Base-by-base conservation (phyloP, 2,329 filamentous ascomycete species). In the Ophiocordyceps camponoti-floridani region DNA sequence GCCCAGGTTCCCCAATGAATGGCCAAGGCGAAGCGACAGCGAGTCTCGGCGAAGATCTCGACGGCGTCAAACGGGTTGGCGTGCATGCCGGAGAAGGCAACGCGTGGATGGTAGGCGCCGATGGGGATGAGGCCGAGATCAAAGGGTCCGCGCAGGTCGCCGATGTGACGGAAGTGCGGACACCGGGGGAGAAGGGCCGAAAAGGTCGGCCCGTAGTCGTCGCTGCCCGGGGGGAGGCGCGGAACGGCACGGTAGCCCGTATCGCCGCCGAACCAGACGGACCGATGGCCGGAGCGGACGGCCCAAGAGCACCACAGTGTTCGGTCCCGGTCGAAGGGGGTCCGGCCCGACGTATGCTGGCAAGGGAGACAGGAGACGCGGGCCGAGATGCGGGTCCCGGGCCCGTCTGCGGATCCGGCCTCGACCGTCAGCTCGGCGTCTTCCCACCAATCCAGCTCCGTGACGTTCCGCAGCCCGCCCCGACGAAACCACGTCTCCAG, bases 1-100 rank as follows among this genome's bases (percentile, higher is more conserved):
- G 84, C 79, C 86, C 88, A 95, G 0, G 83, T 80, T 2, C 87
- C 88, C 87, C 88, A 95, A 58, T 95, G 89, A 53, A 95, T 94
- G 2, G 77, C 88, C 65, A 95, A 70, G 19, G 87, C 88, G 16
- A 65, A 68, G 53, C 74, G 69, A 65, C 88, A 95, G 52, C 72
- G 73, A 1, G 85, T 93, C 53, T 95, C 88, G 7, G 69, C 61
- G 61, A 94, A 94, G 52, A 96, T 94, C 54, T 91, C 85, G 35
- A 94, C 87, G 0, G 81, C 75, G 58, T 96, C 89, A 51, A 77
- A 79, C 0, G 89, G 89, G 58, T 93, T 84, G 8, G 84, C 82
- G 59, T 96, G 89, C 72, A 93, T 79, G 18, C 77, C 67, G 42
- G 79, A 86, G 68, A 91, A 88, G 49, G 91, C 59, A 46, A 60